These are phyloP conservation scores for Colletotrichum falcatum DNA, from an alignment of 2,329 filamentous ascomycete genomes.

Conservation along the genomic window DNA sequence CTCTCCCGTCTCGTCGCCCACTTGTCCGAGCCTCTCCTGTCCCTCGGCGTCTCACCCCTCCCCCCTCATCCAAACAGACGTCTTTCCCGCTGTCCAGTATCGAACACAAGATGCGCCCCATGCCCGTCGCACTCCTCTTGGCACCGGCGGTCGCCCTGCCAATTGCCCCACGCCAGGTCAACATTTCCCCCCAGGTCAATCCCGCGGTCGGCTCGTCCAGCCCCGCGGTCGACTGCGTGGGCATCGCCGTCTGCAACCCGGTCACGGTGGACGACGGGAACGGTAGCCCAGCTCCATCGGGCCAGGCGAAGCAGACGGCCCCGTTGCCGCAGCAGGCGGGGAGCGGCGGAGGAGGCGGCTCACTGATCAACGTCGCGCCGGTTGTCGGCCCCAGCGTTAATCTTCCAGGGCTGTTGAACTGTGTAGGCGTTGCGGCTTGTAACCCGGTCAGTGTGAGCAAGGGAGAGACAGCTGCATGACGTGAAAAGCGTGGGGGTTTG, in stretches of 20 bases:
- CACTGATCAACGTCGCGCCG: slow-evolving; percentile 12
- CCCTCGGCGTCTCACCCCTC: neutral
- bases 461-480: neutral
- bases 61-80: neutral
- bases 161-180: neutral
- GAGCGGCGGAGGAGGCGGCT: neutral
- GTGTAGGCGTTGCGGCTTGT: neutral
- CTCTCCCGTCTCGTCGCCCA: neutral
- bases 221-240: neutral
- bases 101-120: neutral
- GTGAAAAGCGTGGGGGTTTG: no score
- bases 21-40: neutral
- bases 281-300: neutral
- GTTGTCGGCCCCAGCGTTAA: neutral
- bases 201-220: neutral
- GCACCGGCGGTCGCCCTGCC: neutral
- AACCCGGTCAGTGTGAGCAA: slow-evolving; percentile 4
- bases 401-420: neutral
- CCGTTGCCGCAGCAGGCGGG: neutral
- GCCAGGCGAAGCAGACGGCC: neutral
- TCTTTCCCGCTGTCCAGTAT: neutral
- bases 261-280: neutral
- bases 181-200: neutral
- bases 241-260: slow-evolving; percentile 5
- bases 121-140: neutral